phyloP scores from a whole-genome alignment of 148 eudicot genomes.

The Vaccinium myrtillus region DNA sequence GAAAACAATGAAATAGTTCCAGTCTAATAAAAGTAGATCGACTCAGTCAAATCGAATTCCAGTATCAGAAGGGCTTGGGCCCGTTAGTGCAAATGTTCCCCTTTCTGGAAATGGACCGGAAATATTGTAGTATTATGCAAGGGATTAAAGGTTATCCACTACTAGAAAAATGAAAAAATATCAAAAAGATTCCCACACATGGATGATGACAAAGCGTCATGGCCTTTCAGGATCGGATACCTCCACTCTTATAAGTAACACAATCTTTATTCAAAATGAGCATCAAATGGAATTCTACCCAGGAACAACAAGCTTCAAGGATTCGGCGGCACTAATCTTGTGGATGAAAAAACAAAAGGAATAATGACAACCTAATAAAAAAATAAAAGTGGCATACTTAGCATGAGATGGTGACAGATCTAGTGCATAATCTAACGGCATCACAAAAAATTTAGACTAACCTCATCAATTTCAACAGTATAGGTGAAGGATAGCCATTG shows the following conservation, averaged over 20 bases:
- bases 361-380: neutral
- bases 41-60: neutral
- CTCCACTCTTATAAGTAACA: neutral
- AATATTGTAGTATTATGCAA: neutral
- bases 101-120: neutral
- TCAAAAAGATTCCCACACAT: neutral
- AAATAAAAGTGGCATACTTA: neutral
- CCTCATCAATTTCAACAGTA: slow-evolving; percentile 80
- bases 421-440: neutral
- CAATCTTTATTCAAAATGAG: neutral
- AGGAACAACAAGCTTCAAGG: neutral
- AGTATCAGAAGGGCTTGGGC: neutral
- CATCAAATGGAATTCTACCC: neutral
- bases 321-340: neutral
- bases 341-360: neutral
- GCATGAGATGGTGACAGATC: slow-evolving; percentile 12
- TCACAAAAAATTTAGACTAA: slow-evolving; percentile 20
- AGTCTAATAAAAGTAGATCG: neutral
- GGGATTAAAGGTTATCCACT: neutral
- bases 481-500: slow-evolving; percentile 74
- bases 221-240: neutral
- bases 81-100: neutral
- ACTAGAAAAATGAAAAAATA: neutral
- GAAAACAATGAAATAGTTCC: neutral
- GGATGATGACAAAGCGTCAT: neutral